Percentiles rank a stretch among this genome's conserved stretches.
Evolutionary conservation across 768 basidiomycete genomes (phyloP).

Genomic region (Plicaturopsis crispa): DNA sequence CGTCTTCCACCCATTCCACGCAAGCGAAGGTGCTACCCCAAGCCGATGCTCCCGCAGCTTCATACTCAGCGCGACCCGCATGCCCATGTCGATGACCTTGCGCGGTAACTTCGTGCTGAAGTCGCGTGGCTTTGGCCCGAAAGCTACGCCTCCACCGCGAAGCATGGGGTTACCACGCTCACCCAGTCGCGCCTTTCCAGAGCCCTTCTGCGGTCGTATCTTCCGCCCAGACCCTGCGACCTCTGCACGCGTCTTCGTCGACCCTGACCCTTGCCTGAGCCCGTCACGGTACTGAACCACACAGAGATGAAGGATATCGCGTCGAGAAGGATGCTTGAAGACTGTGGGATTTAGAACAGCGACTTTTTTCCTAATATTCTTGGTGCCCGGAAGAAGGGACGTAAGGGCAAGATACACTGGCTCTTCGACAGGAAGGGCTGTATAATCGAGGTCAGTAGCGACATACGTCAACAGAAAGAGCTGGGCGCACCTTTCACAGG

Average conservation of each 20-base stretch:
- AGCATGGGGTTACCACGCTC: conserved; percentile 83
- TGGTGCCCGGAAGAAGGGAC: no score
- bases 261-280: conserved; percentile 87
- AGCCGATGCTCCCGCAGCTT: conserved; percentile 72
- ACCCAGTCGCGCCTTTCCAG: conserved; percentile 84
- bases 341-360: conserved; percentile 74
- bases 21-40: conserved; percentile 65
- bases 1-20: conserved; percentile 72
- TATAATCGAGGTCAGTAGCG: no score
- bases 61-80: conserved; percentile 82
- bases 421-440: conserved; percentile 29
- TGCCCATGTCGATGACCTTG: conserved; percentile 89
- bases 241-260: conserved; percentile 86
- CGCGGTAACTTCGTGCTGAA: conserved; percentile 89
- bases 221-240: conserved; percentile 87
- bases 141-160: conserved; percentile 87
- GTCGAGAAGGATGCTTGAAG: conserved; percentile 83
- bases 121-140: conserved; percentile 86
- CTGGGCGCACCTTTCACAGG: no score
- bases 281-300: conserved; percentile 83
- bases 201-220: conserved; percentile 87
- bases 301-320: conserved; percentile 90
- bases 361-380: no score
- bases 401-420: conserved; percentile 59
- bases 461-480: no score